Conservation (phyloP, 805 yeast genomes). For the Spencermartinsiella europaea region DNA sequence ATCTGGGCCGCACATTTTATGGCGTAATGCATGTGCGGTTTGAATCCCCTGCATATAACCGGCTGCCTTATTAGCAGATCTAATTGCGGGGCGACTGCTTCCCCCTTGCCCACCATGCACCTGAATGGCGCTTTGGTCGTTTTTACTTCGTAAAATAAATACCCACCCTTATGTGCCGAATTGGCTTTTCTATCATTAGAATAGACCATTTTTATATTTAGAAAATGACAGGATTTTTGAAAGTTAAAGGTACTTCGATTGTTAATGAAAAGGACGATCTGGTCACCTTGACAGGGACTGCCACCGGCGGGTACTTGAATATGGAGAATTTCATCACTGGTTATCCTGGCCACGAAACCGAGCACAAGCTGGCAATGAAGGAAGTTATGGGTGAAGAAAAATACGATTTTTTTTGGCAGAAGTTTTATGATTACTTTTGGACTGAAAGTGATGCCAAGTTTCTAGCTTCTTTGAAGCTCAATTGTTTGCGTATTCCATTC, state of each 20-base stretch:
- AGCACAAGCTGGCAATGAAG: constrained; percentile 40
- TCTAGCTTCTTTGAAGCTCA: constrained; percentile 39
- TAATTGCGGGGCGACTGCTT: too few relatives aligned
- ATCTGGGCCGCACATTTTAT: too few relatives aligned
- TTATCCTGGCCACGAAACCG: constrained; percentile 50
- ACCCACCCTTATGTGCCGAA: too few relatives aligned
- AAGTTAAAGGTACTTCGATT: constrained; percentile 44
- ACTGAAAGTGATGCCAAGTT: constrained; percentile 46
- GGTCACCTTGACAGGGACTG: constrained; percentile 44
- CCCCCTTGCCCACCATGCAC: too few relatives aligned
- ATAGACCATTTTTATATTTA: too few relatives aligned
- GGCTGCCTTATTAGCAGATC: too few relatives aligned
- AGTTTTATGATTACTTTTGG: constrained; percentile 51
- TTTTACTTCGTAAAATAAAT: too few relatives aligned
- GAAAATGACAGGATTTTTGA: constrained; percentile 37
- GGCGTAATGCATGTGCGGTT: too few relatives aligned
- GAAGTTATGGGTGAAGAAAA: constrained; percentile 43
- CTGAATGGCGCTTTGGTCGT: too few relatives aligned
- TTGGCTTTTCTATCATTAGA: too few relatives aligned
- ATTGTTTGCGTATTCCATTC: constrained; percentile 48
- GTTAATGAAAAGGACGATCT: constrained; percentile 39
- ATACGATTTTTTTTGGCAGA: constrained; percentile 45
- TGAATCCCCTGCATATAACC: too few relatives aligned
- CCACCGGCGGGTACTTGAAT: constrained; percentile 43
- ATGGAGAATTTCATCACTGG: too few relatives aligned